Conservation (phyloP, 2,329 filamentous ascomycete species). For the Sporothrix mexicana region DNA sequence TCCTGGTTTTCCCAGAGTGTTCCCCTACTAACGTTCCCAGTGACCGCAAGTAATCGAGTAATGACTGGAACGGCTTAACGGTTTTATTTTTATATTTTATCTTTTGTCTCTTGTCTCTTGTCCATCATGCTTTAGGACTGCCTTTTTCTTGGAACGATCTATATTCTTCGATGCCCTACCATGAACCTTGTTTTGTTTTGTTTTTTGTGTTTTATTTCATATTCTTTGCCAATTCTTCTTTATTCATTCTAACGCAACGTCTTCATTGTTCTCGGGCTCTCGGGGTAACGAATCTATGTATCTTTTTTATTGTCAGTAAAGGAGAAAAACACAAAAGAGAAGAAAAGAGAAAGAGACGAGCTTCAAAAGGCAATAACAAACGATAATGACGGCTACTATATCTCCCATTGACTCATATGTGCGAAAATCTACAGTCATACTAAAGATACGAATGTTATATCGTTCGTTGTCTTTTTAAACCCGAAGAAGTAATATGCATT, state of each 20-base stretch:
- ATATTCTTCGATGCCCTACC: neutral
- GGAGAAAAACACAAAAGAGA: neutral
- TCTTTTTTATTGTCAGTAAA: constrained; percentile 1
- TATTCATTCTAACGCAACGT: neutral
- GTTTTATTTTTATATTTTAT: neutral
- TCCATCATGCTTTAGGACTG: neutral
- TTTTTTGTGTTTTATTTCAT: neutral
- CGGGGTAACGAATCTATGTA: constrained; percentile 25
- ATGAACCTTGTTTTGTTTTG: neutral
- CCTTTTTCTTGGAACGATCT: neutral
- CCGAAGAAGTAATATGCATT: no score
- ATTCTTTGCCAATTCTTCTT: neutral
- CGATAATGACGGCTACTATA: neutral
- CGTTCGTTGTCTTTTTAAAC: no score
- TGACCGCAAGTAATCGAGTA: constrained; percentile 36
- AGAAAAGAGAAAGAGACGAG: neutral
- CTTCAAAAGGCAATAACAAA: neutral
- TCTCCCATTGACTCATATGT: no score
- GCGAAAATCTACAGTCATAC: no score
- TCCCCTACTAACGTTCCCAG: constrained; percentile 19
- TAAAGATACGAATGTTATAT: no score
- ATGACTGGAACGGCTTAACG: neutral
- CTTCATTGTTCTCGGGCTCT: neutral
- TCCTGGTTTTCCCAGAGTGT: neutral
- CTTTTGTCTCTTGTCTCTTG: constrained; percentile 6